Evolutionary conservation across 2,329 filamentous ascomycete species (phyloP), one percentile per base, ranked within the genome.

Genomic region (Microcyclosporella mali): DNA sequence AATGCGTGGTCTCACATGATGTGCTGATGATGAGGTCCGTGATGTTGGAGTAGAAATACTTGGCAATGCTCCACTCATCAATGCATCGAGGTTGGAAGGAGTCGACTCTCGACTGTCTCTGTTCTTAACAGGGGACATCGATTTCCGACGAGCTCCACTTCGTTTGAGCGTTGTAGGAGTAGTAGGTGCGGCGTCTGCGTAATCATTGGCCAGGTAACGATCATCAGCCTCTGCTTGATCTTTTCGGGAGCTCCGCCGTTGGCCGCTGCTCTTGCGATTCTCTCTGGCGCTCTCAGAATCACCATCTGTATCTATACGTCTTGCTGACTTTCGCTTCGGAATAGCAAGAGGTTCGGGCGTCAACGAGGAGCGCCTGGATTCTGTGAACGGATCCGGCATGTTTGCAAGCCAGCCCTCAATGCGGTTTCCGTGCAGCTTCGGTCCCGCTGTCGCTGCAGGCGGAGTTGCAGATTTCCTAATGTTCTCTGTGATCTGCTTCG

Each of bases 391-490:
- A 52, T 63, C 52, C 14, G 61, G 47, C 39, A 55, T 61, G 14
- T 44, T 50, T 58, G 71, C 72, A 4, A 83, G 69, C 79, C 79
- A 83, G 37, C 77, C 75, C 60, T 82, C 75, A 18, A 83, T 73
- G 36, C 77, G 76, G 40, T 56, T 71, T 15, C 65, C 68, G 43
- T 71, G 70, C 11, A 72, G 66, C 34, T 70, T 70, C 15, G 67
- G 62, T 10, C 59, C 54, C 19, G 47, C 42, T 11, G 45, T 43
- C 18, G 58, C 46, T 16, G 49, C 43, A 6, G 50, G 39, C 19
- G 53, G 43, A 31, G 39, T 48, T 11, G 43, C 33, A 25, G 49
- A 9, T 18, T 52, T 50, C 34, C 47, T 49, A 38, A 37, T 25
- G n/a, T 38, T 40, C 37, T 56, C 47, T 7, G 53, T 50, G 39